Evolutionary conservation across 129 eudicot genomes (phyloP), one percentile per base, ranked within the genome.

Genomic region (Kitagawia praeruptora): DNA sequence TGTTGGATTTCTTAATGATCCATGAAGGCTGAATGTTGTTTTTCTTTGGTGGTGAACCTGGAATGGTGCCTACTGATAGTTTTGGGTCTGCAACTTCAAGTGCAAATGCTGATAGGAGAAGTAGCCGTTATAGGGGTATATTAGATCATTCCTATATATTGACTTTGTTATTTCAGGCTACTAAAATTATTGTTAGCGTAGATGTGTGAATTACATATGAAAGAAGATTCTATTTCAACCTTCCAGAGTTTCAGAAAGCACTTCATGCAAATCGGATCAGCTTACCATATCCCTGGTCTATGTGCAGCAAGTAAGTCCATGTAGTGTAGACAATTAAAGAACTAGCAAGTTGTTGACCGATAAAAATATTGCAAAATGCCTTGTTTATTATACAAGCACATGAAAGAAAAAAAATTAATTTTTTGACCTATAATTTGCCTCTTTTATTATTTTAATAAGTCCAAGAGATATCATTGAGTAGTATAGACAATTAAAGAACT

Each of bases 211-310:
- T 92, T 86, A 95, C 83, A 80, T 77, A 70, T 11, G 99, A 95
- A 84, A 82, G 97, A 75, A 85, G 87, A 6, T 95, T 85, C 79
- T 93, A 96, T 82, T 96, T 96, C 74, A 89, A 91, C 81, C 98
- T 96, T 82, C 99, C 98, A 0, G 92, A 90, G 83, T 98, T 96
- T 76, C 99, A 96, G 85, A 88, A 83, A 54, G 99, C 99, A 63
- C 91, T 96, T 46, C 99, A 96, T 85, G 99, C 98, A 46, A 92
- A 96, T 79, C 84, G 97, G 82, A 95, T 97, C 37, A 89, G 85
- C 53, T 81, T 96, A 78, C 88, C 93, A 0, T 92, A 96, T 78
- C n/a, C 74, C 25, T 96, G 99, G 98, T 75, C 88, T 42, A 96
- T 96, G 99, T 96, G 99, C 84, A 96, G 98, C 51, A 80, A 87